phyloP scores from a whole-genome alignment of 129 eudicot genomes.

The Helianthus annuus region DNA sequence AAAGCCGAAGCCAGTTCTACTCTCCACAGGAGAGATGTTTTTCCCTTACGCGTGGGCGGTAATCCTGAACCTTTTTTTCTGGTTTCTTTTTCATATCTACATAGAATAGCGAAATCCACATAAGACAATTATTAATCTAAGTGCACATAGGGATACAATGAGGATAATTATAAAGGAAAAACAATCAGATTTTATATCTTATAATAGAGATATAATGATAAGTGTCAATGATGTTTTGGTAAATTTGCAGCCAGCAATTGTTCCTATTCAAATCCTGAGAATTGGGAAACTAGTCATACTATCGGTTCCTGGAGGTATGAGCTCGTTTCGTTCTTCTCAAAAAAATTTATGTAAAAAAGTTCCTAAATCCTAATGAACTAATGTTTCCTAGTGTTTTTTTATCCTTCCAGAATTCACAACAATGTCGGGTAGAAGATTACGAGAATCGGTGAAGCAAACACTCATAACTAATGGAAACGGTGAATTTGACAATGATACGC shows the following conservation, averaged over 20 bases:
- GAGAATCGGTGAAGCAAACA: conserved; percentile 62
- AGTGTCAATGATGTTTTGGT: background rate
- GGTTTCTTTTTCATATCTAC: background rate
- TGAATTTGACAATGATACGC: conserved; percentile 46
- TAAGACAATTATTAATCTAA: no score
- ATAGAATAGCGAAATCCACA: no score
- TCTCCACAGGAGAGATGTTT: conserved; percentile 66
- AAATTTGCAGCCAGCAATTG: conserved; percentile 56
- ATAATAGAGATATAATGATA: background rate
- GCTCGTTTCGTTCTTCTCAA: background rate
- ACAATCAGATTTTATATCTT: no score
- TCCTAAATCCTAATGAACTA: background rate
- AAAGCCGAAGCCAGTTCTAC: conserved; percentile 59
- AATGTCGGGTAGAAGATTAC: conserved; percentile 70
- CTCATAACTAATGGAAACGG: conserved; percentile 50
- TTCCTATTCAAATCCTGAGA: conserved; percentile 70
- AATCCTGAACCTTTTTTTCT: conserved; percentile 16
- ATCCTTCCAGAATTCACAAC: conserved; percentile 57
- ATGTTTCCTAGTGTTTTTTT: background rate
- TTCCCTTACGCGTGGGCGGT: conserved; percentile 80
- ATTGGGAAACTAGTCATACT: conserved; percentile 58
- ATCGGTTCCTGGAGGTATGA: conserved; percentile 72
- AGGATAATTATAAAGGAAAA: no score
- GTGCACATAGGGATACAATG: no score
- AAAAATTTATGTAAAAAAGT: background rate